Evolutionary conservation across 352 stramenopile genomes (phyloP).

Genomic region (Phytophthora hibernalis): DNA sequence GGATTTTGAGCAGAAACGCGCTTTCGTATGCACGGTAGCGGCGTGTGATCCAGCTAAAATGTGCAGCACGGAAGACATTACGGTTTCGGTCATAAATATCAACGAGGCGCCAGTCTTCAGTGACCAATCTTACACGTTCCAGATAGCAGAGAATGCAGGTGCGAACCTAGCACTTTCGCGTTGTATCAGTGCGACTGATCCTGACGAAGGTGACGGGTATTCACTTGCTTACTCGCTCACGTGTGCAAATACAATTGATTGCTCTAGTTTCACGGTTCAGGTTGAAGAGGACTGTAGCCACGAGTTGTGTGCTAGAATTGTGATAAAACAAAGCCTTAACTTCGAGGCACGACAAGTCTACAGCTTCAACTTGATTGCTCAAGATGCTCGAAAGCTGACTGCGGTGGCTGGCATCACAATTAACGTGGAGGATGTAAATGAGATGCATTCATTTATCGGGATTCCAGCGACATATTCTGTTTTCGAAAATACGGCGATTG

Average conservation of each 20-base stretch:
- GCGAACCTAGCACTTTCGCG: constrained; percentile 21
- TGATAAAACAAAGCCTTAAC: constrained; percentile 45
- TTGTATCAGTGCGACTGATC: constrained; percentile 53
- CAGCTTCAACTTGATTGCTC: constrained; percentile 42
- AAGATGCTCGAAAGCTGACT: constrained; percentile 37
- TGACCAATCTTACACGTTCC: constrained; percentile 38
- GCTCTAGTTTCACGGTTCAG: constrained; percentile 43
- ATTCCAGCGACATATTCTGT: constrained; percentile 39
- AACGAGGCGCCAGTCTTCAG: constrained; percentile 60
- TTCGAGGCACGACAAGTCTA: constrained; percentile 53
- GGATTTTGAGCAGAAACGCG: constrained; percentile 50
- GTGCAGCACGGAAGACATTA: constrained; percentile 54
- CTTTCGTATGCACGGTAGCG: constrained; percentile 57
- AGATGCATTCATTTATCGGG: constrained; percentile 45
- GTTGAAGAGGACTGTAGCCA: constrained; percentile 50
- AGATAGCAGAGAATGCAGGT: constrained; percentile 47
- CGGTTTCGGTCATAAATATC: constrained; percentile 51
- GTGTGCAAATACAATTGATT: constrained; percentile 42
- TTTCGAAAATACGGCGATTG: constrained; percentile 38
- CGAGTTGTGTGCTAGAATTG: constrained; percentile 46
- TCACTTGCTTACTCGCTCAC: constrained; percentile 49
- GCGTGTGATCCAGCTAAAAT: constrained; percentile 59
- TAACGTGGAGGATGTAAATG: constrained; percentile 61
- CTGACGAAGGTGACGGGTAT: constrained; percentile 48
- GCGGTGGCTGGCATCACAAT: constrained; percentile 35